Evolutionary conservation across 2,329 filamentous ascomycete species (phyloP).

Genomic region (Cryphonectria naterciae): DNA sequence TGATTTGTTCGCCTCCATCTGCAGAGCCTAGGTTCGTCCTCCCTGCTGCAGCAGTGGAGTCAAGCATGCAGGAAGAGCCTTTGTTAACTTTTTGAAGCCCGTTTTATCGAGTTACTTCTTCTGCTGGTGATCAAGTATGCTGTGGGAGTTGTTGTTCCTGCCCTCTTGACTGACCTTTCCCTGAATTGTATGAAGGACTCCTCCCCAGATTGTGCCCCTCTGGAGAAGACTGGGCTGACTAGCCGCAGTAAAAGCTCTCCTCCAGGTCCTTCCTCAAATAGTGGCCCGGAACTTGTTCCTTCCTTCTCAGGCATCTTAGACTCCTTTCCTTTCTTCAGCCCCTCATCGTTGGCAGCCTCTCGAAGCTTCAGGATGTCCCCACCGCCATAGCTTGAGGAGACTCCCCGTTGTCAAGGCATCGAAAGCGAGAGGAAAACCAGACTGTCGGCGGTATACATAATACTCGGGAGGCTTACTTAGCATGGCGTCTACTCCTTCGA

Average conservation of each 20-base stretch:
- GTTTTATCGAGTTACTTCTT: background rate
- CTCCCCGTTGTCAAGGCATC: background rate
- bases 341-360: background rate
- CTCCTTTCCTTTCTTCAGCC: too few species aligned
- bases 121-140: background rate
- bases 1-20: background rate
- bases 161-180: background rate
- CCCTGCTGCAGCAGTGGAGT: constrained; percentile 1
- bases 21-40: background rate
- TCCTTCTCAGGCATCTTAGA: background rate
- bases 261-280: background rate
- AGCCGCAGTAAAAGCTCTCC: background rate
- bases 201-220: background rate
- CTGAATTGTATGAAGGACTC: background rate
- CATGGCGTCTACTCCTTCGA: constrained; percentile 64
- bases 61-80: background rate
- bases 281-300: background rate
- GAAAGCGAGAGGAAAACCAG: background rate
- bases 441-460: background rate
- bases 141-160: background rate
- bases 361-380: background rate
- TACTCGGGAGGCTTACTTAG: constrained; percentile 34
- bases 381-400: background rate
- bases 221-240: background rate
- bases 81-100: background rate